Conservation (phyloP, 768 basidiomycete genomes). For the Podaxis sp. region DNA sequence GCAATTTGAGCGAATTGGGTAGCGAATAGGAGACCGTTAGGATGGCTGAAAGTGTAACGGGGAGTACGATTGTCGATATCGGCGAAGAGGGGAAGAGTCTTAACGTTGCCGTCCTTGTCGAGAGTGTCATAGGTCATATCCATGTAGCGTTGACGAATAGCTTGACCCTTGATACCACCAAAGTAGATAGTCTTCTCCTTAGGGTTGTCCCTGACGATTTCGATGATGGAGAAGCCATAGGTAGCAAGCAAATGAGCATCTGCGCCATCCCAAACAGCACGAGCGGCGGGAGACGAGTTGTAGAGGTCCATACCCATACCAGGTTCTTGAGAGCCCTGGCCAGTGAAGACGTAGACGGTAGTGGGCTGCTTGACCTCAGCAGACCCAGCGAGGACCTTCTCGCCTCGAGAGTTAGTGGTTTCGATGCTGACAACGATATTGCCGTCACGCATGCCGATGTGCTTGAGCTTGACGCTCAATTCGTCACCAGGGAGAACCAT, state of each 20-base stretch:
- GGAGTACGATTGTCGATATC: constrained; percentile 95
- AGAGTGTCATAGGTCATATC: constrained; percentile 98
- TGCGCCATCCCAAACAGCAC: constrained; percentile 96
- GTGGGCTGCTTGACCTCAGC: constrained; percentile 92
- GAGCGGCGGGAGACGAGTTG: constrained; percentile 87
- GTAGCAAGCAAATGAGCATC: constrained; percentile 91
- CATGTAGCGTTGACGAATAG: constrained; percentile 98
- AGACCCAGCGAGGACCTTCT: constrained; percentile 89
- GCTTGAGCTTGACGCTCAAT: constrained; percentile 82
- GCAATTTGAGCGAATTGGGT: constrained; percentile 99
- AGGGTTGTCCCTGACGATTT: constrained; percentile 98
- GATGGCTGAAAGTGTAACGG: constrained; percentile 98
- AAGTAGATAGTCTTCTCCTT: constrained; percentile 99
- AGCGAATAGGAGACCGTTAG: constrained; percentile 91
- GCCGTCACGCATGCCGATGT: constrained; percentile 89
- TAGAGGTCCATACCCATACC: constrained; percentile 99
- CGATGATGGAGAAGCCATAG: constrained; percentile 98
- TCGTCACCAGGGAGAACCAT: constrained; percentile 95
- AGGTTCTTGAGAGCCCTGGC: constrained; percentile 96
- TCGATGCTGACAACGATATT: constrained; percentile 90
- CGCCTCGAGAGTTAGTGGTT: constrained; percentile 79
- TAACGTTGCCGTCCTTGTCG: constrained; percentile 94
- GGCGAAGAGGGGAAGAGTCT: constrained; percentile 93
- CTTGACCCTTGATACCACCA: constrained; percentile 98
- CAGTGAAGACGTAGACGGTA: constrained; percentile 97